Base-by-base conservation (phyloP, 2,329 filamentous ascomycete genomes). In the Pseudocercospora vitis region DNA sequence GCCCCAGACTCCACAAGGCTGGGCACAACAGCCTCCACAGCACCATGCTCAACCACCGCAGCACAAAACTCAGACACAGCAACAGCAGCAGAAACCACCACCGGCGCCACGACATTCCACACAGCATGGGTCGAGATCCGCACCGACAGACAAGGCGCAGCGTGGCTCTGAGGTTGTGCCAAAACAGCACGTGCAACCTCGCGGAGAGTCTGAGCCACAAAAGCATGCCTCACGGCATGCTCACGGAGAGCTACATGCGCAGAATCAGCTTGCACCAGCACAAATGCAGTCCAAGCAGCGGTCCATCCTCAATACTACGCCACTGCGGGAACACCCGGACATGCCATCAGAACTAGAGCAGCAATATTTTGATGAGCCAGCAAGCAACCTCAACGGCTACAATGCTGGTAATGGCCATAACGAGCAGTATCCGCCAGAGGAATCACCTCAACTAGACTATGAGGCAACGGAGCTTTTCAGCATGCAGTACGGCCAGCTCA, bases 401-500 rank as follows among this genome's bases (percentile, higher is more conserved):
- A 12, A 23, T 29, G 28, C 42, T 6, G 42, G 3, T 24, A 31
- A 45, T 21, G 42, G 24, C 5, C 24, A 45, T 28, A 9, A 40
- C 16, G 37, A 29, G 18, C 37, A 50, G 48, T 40, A 39, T 26
- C 31, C 50, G 26, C 9, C 56, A 55, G 3, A 44, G 51, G 18
- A 55, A 45, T 3, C 59, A 59, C 40, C 37, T 56, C 12, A 31
- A 3, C 61, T 69, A 7, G 70, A 72, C 54, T 65, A 66, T 50
- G 55, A 60, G 8, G 48, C 37, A 7, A 35, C 55, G 11, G 52
- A 63, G 11, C 61, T 72, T 1, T 58, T 52, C 46, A 42, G 50
- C 7, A 70, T 66, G 61, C 29, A 58, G 2, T 71, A 63, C 42
- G 11, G 40, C 5, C 54, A 58, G 1, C 56, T 73, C n/a, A 65